Evolutionary conservation across 2,329 filamentous ascomycete genomes (phyloP), one percentile per base, ranked within the genome.

Genomic region (Penicillium janthinellum): DNA sequence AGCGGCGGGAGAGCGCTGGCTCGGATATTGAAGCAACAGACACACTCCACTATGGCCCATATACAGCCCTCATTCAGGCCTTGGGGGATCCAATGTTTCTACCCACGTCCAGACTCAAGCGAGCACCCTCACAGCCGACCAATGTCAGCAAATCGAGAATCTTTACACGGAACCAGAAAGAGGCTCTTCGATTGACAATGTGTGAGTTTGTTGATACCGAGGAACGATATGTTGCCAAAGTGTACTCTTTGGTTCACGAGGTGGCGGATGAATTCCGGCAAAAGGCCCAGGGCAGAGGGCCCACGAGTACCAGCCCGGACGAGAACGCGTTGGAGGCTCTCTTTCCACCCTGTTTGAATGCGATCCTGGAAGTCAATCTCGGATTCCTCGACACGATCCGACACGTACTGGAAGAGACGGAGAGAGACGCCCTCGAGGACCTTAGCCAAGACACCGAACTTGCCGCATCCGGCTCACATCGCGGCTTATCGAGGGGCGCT

Each of bases 121-220:
- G 94, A 66, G 92, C 92, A 2, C 92, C 94, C 2, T 97, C 93
- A 5, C 92, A 91, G 70, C 90, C 93, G 6, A 92, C 88, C 41
- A 88, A 91, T 39, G 79, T 95, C 50, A 95, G 91, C 73, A 84
- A 90, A 65, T 90, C 86, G 67, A 90, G 88, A 68, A 86, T 88
- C 0, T 96, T 97, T 70, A 84, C 88, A 38, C 88, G 87, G 67
- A 87, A 90, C 58, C 91, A 97, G 71, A 96, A 96, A 71, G 84
- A 92, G 66, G 90, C 90, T 54, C 80, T 97, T 66, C 87, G 93
- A 42, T 89, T 93, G 76, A 94, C 96, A 75, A 88, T 99, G 83
- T 88, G 86, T 60, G 95, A 99, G 75, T 79, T 98, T 60, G 86
- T 97, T 37, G 91, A 96, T 70, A 99, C 95, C 0, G 95, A 99